Conservation (phyloP, 106 monocot species). For the Allium sativum region DNA sequence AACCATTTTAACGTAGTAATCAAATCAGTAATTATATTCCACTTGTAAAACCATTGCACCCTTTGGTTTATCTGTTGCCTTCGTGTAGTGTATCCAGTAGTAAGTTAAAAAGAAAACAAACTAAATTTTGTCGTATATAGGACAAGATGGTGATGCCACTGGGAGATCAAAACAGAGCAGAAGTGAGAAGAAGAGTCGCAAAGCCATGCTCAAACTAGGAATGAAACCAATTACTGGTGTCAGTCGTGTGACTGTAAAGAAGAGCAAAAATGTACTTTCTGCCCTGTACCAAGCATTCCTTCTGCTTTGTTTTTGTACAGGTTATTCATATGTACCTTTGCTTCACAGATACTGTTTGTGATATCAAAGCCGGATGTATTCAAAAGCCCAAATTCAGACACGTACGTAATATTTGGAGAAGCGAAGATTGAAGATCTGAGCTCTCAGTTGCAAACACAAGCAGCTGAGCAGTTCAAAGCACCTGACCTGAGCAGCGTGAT, state of each 20-base stretch:
- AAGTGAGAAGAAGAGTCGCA: constrained; percentile 25
- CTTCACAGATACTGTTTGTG: constrained; percentile 17
- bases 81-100: too few relatives aligned
- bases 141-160: constrained; percentile 11
- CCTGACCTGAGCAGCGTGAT: constrained; percentile 24
- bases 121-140: background rate
- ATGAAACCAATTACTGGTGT: constrained; percentile 23
- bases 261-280: constrained; percentile 15
- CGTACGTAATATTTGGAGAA: constrained; percentile 16
- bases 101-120: too few relatives aligned
- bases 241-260: constrained; percentile 22
- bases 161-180: constrained; percentile 25
- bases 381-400: constrained; percentile 24
- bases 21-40: too few relatives aligned
- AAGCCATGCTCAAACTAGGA: constrained; percentile 25
- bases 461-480: constrained; percentile 18
- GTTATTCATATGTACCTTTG: background rate
- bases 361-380: constrained; percentile 26
- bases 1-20: too few relatives aligned
- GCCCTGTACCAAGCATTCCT: background rate
- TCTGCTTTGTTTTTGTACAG: background rate
- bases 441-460: constrained; percentile 23
- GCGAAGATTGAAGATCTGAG: constrained; percentile 25
- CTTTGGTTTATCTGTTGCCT: too few relatives aligned
- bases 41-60: too few relatives aligned